Evolutionary conservation across 2,329 filamentous ascomycete genomes (phyloP), one percentile per base, ranked within the genome.

Genomic region (Proliferodiscus dingleyae): DNA sequence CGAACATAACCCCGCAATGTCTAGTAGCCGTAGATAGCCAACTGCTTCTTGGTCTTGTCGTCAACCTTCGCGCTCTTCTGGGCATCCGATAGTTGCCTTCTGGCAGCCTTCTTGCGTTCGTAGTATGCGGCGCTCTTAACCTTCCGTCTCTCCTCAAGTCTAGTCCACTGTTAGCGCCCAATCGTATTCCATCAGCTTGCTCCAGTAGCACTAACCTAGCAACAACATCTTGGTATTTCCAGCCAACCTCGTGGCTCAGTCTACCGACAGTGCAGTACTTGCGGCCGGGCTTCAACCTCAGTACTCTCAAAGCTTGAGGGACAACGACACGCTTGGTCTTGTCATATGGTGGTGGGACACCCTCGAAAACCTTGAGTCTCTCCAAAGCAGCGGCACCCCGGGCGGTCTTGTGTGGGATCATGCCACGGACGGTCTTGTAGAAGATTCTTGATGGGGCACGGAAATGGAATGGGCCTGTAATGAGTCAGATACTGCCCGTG

Each of bases 161-260:
- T 97, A 66, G 41, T 43, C 54, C 48, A 46, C 22, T 21, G 52
- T 61, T 52, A 61, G 52, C 33, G 46, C 44, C 18, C 34, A 23
- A 26, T 51, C 43, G 37, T n/a, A 7, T 36, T 9, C 51, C 21
- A 13, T 16, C 15, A 24, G 38, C 19, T 30, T 10, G 43, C 37
- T 41, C 32, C 13, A 43, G 26, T 52, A 86, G 16, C 16, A 45
- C 89, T 68, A 78, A 97, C 90, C 88, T 89, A 67, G 85, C 86
- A 77, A 98, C 93, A 69, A 98, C 90, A 71, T 96, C 91, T 82
- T 96, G 87, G 86, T 98, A 97, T 80, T 98, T 98, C 93, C 93
- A 98, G 78, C 93, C 93, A 68, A 97, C 93, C 80, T 98, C 93
- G 76, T 96, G 90, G 74, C 88, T 93, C 69, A 98, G 80, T 76